Base-by-base conservation (phyloP, 805 yeast genomes). In the Blastobotrys peoriensis region DNA sequence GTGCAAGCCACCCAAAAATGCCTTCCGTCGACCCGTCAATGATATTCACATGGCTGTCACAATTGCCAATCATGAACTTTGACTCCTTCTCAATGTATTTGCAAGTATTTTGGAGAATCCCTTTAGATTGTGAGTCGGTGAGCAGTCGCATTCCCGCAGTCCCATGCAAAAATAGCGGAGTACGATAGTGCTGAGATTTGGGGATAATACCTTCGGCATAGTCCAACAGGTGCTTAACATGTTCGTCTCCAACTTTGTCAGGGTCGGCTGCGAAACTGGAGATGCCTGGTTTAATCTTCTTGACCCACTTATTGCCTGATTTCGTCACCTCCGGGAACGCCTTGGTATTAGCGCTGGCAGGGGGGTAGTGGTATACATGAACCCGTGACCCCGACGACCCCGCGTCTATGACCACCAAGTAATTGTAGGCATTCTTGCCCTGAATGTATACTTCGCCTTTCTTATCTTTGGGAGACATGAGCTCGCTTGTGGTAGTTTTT, bases 21-120 rank as follows among this genome's bases (percentile, higher is more conserved):
- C 98, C 98, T 65, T 93, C 98, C 1, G 87, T 78, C 55, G 84
- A 89, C 16, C 98, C 98, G 60, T 87, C 95, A 40, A 93, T 93
- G 35, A 86, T 82, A 56, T 84, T 81, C 13, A 93, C 79, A 56
- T 85, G 88, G 6, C 80, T 73, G 1, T 66, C 67, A 63, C 98
- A 91, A 25, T 66, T 65, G 0, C 73, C 68, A 1, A 81, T 52
- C n/a, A 59, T 51, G 56, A 89, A 91, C 6, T 69, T 62, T 3
- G 86, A 71, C 36, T 82, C 68, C 17, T 71, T 60, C 44, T 68
- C 67, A 22, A 91, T 65, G 8, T 71, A 64, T 4, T 64, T 47
- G 62, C 98, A 91, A 0, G 86, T 76, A 44, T 75, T 74, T 5
- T 65, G 52, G 36, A 93, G 64, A 2, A 93, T 70, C 33, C 60